Percentiles rank a stretch among this genome's conserved stretches.
phyloP scores from a whole-genome alignment of 2,329 filamentous ascomycete genomes.

The Polytolypa hystricis region DNA sequence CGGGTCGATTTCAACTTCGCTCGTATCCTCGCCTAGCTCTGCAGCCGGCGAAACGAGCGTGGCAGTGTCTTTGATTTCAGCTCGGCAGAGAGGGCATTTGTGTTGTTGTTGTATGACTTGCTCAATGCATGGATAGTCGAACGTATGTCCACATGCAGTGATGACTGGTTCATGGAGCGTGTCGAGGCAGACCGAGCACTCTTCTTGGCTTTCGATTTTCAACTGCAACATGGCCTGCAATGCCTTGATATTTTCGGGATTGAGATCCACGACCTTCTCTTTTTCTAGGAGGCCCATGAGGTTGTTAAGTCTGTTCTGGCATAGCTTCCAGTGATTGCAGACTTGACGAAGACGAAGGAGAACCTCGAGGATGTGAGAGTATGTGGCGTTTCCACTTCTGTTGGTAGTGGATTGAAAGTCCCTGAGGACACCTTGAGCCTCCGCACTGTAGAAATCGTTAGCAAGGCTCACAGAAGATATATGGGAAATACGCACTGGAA shows the following conservation, averaged over 20 bases:
- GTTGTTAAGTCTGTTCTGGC: constrained; percentile 61
- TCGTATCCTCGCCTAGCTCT: constrained; percentile 40
- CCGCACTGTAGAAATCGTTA: constrained; percentile 37
- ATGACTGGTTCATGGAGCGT: constrained; percentile 62
- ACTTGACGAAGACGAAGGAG: constrained; percentile 73
- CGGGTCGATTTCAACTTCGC: constrained; percentile 45
- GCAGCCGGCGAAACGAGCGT: constrained; percentile 57
- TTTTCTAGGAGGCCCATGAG: constrained; percentile 59
- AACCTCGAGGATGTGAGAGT: constrained; percentile 67
- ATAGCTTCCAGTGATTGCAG: constrained; percentile 82
- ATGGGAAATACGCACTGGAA: constrained; percentile 44
- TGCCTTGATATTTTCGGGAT: constrained; percentile 57
- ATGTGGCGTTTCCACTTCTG: constrained; percentile 42
- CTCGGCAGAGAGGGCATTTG: constrained; percentile 77
- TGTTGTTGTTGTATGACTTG: constrained; percentile 63
- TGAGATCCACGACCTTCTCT: constrained; percentile 57
- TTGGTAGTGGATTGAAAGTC: constrained; percentile 43
- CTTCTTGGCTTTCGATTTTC: constrained; percentile 67
- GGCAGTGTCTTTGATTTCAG: constrained; percentile 49
- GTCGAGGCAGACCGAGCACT: constrained; percentile 75
- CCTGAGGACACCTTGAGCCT: constrained; percentile 62
- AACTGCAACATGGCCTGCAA: constrained; percentile 66
- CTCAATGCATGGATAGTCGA: constrained; percentile 63
- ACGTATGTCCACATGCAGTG: constrained; percentile 73
- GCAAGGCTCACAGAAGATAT: constrained; percentile 5